Conservation (phyloP, 2,329 filamentous ascomycete species). For the Colletotrichum sp. region DNA sequence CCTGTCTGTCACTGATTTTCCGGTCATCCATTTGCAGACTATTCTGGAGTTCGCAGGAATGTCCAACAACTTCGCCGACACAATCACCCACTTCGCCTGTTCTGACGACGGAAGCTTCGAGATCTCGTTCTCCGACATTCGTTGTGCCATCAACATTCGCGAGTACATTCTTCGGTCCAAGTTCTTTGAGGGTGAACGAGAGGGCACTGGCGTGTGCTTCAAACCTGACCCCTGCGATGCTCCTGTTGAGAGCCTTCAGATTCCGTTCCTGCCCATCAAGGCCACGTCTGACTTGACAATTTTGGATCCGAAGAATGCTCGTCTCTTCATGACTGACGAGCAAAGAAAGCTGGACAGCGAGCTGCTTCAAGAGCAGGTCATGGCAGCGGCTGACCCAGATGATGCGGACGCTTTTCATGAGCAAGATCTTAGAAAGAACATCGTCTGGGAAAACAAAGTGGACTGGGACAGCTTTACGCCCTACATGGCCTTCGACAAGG, state of each 20-base stretch:
- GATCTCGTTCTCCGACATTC: slow-evolving; percentile 3
- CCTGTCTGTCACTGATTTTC: slow-evolving; percentile 1
- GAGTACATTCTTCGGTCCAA: neutral
- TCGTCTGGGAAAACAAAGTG: slow-evolving; percentile 9
- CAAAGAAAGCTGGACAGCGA: neutral
- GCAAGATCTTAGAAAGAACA: neutral
- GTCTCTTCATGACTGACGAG: neutral
- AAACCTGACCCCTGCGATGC: neutral
- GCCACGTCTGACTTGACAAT: neutral
- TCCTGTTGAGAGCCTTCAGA: neutral
- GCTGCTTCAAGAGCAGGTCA: neutral
- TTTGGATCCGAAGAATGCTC: neutral
- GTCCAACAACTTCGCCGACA: neutral
- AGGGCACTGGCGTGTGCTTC: neutral
- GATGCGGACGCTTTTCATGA: neutral
- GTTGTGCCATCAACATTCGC: neutral
- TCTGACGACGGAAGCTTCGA: slow-evolving; percentile 6
- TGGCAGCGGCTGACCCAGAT: neutral
- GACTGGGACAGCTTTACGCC: neutral
- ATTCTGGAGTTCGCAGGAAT: neutral
- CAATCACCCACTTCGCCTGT: slow-evolving; percentile 3
- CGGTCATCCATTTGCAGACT: neutral
- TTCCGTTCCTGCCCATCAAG: neutral
- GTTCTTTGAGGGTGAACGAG: neutral
- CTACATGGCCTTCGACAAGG: slow-evolving; percentile 3